These are phyloP conservation scores for Fraxinus platypoda DNA, from an alignment of 305 asterid genomes.

Conservation along the genomic window DNA sequence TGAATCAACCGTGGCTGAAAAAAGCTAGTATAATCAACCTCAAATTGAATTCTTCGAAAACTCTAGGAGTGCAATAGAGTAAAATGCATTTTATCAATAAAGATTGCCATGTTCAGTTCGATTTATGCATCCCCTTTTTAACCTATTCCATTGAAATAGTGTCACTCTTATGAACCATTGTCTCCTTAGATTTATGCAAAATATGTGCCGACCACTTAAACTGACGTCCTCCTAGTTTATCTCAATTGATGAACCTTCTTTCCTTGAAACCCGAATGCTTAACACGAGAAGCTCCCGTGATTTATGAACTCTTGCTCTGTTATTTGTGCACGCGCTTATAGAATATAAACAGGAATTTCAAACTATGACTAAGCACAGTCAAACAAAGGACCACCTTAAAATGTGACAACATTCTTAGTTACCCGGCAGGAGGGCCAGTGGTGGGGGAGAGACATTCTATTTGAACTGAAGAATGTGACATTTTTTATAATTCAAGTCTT, in stretches of 20 bases:
- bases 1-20: neutral
- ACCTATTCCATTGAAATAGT: neutral
- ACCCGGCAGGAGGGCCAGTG: neutral
- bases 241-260: neutral
- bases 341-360: neutral
- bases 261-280: neutral
- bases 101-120: neutral
- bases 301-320: neutral
- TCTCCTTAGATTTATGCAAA: neutral
- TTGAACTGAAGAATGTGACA: slow-evolving; percentile 3
- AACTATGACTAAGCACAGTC: neutral
- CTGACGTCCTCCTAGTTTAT: neutral
- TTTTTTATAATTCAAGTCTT: slow-evolving; percentile 6
- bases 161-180: neutral
- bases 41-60: neutral
- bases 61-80: neutral
- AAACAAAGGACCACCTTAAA: neutral
- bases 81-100: neutral
- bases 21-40: neutral
- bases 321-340: neutral
- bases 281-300: neutral
- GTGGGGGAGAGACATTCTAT: neutral
- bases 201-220: neutral
- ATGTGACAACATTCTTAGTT: neutral
- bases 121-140: neutral